Base-by-base conservation (phyloP, 176 grass and related monocot genomes). In the Chrysopogon serrulatus region DNA sequence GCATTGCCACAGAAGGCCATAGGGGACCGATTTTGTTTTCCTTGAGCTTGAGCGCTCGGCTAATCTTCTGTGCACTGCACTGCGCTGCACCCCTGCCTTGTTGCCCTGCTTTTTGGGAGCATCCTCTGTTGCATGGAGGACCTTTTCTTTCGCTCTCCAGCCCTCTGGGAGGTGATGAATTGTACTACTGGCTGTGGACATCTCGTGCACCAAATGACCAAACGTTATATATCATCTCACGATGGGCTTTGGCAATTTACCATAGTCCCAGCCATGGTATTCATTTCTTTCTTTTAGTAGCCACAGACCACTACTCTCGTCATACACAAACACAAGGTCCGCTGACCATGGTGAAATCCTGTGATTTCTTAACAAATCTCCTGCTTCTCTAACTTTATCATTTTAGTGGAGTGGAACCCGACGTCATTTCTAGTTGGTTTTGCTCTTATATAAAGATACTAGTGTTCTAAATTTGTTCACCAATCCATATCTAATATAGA, bases 81-180 rank as follows among this genome's bases (percentile, higher is more conserved):
- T 53, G 19, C 53, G 10, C 21, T 39, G 37, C 37, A 48, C n/a
- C 10, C 10, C 32, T 3, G 21, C 33, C 71, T 26, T 82, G 70
- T n/a, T n/a, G n/a, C 44, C 63, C 21, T 23, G 14, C 63, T 12
- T 82, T 82, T 70, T n/a, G 71, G 71, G 68, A 60, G 79, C 85
- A 87, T 28, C 63, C 28, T 67, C 69, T 43, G 44, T 21, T 81
- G 44, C 77, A 67, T 34, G 26, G 35, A 59, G 34, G 28, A 35
- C 27, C 19, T 43, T 81, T 81, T 42, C 10, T 12, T 28, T 48
- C 8, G 12, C 27, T 24, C 2, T 42, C 45, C 13, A 74, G n/a
- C 68, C 56, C 77, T 34, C 0, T 12, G 4, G 33, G 18, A 68
- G 33, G 31, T 19, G 31, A 32, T 13, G 14, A 28, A 32, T 16